Base-by-base conservation (phyloP, 1,284 basidiomycete species). In the Boletellus dicymbophilus region DNA sequence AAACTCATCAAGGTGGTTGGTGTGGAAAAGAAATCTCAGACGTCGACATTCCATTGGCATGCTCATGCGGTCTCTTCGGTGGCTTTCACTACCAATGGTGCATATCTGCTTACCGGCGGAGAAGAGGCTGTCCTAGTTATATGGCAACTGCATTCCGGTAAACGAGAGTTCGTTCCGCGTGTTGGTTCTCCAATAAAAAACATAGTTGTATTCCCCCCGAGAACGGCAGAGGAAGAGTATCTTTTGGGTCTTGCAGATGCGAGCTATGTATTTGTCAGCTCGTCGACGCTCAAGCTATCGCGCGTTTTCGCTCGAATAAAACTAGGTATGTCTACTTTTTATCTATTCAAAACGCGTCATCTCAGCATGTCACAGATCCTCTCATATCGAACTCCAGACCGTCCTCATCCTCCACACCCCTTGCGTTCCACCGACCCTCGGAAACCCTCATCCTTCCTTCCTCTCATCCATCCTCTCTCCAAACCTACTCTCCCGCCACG, bases 61-160 rank as follows among this genome's bases (percentile, higher is more conserved):
- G 90, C 96, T 0, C 95, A 99, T 67, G 84, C 93, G 6, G 93
- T 99, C n/a, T 85, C 90, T 3, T 89, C 91, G 2, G 71, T 99
- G 23, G 77, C 88, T 0, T 99, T 98, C 69, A 93, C 94, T 0
- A 72, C 86, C 3, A 95, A 95, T 57, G 97, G 97, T 13, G 89
- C 93, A 3, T 95, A 98, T 66, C 74, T 99, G 20, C 72, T 99
- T 41, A 97, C 93, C 48, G 97, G 95, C 57, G 97, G 97, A 38
- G 94, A 98, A 67, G 97, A 99, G 70, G 84, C 91, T 30, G 96
- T 98, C 1, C 72, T 99, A 9, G 96, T 99, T 22, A 86, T 97
- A 49, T 99, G 97, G 97, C 93, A 95, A 63, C 67, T 97, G 33
- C 86, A 92, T 57, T 84, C 86, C 0, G 88, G 90, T 15, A 90